Base-by-base conservation (phyloP, 805 yeast genomes). In the Suhomyces xylopsoci region DNA sequence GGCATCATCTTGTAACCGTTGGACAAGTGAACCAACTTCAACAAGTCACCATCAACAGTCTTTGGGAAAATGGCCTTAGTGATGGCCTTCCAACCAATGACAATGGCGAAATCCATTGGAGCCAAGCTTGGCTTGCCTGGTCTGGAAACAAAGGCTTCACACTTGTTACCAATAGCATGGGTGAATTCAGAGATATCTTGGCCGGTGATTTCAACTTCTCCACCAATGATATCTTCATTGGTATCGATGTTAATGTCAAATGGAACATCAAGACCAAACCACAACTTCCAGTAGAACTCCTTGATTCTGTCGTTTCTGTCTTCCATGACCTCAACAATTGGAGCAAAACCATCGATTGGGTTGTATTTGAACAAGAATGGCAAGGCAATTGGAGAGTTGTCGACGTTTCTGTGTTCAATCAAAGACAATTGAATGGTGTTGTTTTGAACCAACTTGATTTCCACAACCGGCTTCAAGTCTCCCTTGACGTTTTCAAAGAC, bases 41-140 rank as follows among this genome's bases (percentile, higher is more conserved):
- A 80, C 67, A 94, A 80, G 70, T 94, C 99, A 74, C 99, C 99
- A 70, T 96, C 98, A 64, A 94, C 96, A 57, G 86, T 84, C 68
- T 83, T 83, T 51, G 99, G 99, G 94, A 94, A 94, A 62, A 94
- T 89, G n/a, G 97, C 92, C 78, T 88, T 90, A 78, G 94, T 93
- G 68, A 94, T 93, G 48, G 97, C 96, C 77, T 87, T 88, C 99
- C 99, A 94, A 45, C 99, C 98, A 62, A 92, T 83, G 53, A 94
- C 97, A 70, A 94, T 94, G 48, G 99, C 98, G 68, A 92, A 94
- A 78, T 94, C 99, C 98, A 94, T 93, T 65, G 99, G 99, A 47
- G 98, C 99, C 62, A 84, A 79, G 54, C 90, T 85, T 58, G 81
- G 82, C 71, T 89, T 87, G 58, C 92, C 94, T 48, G 89, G 82